Base-by-base conservation (phyloP, 305 asterid genomes). In the Ajuga reptans region DNA sequence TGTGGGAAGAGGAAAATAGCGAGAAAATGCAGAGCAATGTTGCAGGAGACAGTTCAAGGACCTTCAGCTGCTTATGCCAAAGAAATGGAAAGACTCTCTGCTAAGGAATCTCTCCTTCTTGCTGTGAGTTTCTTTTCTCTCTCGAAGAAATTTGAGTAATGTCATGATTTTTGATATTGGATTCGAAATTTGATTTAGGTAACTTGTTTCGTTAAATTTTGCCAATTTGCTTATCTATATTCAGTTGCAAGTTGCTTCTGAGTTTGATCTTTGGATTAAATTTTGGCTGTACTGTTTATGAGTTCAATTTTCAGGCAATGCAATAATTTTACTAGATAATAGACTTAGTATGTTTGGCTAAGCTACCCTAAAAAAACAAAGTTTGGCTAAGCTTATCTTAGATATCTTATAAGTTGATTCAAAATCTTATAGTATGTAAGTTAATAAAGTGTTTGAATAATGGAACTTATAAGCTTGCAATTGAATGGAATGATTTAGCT, bases 71-170 rank as follows among this genome's bases (percentile, higher is more conserved):
- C 87, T 66, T 91, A 89, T 75, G 97, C 97, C 63, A 89, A 85
- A 71, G 93, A 89, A 64, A 91, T 91, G 95, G 96, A 89, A 53
- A 83, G 91, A 51, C 85, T 87, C 68, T 81, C 96, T 36, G 97
- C 97, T 27, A 91, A 89, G 77, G 93, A 91, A 76, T 91, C 96
- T 69, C 81, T 91, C 52, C 97, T 91, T 79, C 91, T 87, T 11
- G 90, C 95, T 2, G 97, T 89, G 43, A 81, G 83, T 74, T 62
- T 76, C 24, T 33, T 31, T 4, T 31, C 36, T 58, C 52, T 27
- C 4, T 70, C 7, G 9, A 17, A 29, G 50, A 15, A 66, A 45
- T 31, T 31, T 58, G 11, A 64, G 58, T 39, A 37, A 53, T 49
- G 65, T 55, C 65, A 37, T 18, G 65, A 18, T 66, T 42, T 54